A percentile compares a stretch with the other conserved stretches of the same genome.
These are phyloP conservation scores for Microthyrium microscopicum DNA, from an alignment of 2,329 filamentous ascomycete species.

Conservation along the genomic window DNA sequence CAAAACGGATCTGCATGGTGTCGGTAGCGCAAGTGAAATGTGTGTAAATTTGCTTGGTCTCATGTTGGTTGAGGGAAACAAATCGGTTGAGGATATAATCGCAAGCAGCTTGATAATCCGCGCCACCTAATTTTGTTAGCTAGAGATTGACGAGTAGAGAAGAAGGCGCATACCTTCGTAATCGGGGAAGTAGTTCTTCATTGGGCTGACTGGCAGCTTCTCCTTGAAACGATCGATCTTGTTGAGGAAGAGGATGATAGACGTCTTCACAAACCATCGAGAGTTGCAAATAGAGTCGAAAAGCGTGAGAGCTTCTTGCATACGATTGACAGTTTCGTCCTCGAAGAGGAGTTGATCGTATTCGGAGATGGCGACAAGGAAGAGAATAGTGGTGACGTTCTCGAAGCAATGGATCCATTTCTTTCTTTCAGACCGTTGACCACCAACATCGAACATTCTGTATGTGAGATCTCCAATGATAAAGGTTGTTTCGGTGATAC, in stretches of 20 bases:
- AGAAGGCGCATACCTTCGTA: too few relatives aligned
- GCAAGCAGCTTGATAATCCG: constrained; percentile 89
- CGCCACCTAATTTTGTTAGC: too few relatives aligned
- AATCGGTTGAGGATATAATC: constrained; percentile 99
- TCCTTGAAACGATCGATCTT: constrained; percentile 63
- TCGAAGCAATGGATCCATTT: constrained; percentile 99
- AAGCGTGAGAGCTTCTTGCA: constrained; percentile 54
- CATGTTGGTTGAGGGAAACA: constrained; percentile 94
- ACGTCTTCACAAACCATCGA: constrained; percentile 56
- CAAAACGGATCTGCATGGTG: constrained; percentile 96
- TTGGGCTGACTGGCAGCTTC: constrained; percentile 55
- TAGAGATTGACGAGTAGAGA: constrained; percentile 17
- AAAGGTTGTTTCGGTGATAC: constrained; percentile 93
- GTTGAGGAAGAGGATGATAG: constrained; percentile 58
- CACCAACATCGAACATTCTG: constrained; percentile 95
- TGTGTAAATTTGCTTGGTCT: constrained; percentile 99
- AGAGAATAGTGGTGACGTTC: constrained; percentile 91
- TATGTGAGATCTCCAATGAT: constrained; percentile 90
- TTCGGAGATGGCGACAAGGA: constrained; percentile 91
- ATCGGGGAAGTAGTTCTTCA: constrained; percentile 63
- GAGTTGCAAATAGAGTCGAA: constrained; percentile 62
- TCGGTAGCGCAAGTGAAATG: constrained; percentile 98
- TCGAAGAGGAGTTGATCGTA: constrained; percentile 94
- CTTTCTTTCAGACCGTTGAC: constrained; percentile 89
- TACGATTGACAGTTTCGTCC: constrained; percentile 72